Percentiles rank a stretch among this genome's conserved stretches.
phyloP scores from a whole-genome alignment of 148 eudicot genomes.

The Camellia sinensis region DNA sequence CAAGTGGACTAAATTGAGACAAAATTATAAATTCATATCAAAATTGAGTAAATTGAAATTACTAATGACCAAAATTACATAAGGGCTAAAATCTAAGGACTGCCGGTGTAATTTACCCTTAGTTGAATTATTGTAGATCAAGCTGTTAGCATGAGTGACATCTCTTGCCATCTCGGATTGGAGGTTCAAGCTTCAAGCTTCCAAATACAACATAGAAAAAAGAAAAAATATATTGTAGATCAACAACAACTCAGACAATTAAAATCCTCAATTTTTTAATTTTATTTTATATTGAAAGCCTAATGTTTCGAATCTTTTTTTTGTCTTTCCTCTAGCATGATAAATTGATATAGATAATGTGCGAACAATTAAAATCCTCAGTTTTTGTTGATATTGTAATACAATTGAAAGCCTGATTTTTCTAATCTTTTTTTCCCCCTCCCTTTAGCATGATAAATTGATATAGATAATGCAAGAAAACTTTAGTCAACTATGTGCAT shows the following conservation, averaged over 20 bases:
- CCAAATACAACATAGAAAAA: no score
- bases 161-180: neutral
- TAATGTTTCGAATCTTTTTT: neutral
- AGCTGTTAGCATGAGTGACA: neutral
- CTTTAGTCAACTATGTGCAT: neutral
- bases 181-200: neutral
- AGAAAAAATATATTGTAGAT: no score
- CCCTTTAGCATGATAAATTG: neutral
- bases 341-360: neutral
- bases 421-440: neutral
- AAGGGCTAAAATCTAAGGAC: no score
- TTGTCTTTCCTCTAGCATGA: neutral
- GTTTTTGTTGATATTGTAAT: neutral
- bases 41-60: no score
- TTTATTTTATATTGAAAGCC: neutral
- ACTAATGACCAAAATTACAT: no score
- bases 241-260: neutral
- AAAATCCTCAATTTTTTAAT: neutral
- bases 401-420: neutral
- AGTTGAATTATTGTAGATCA: neutral
- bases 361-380: neutral
- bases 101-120: no score
- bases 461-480: neutral
- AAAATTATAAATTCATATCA: no score
- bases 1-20: no score